phyloP scores from a whole-genome alignment of 768 basidiomycete species.

The Mycena vulgaris region DNA sequence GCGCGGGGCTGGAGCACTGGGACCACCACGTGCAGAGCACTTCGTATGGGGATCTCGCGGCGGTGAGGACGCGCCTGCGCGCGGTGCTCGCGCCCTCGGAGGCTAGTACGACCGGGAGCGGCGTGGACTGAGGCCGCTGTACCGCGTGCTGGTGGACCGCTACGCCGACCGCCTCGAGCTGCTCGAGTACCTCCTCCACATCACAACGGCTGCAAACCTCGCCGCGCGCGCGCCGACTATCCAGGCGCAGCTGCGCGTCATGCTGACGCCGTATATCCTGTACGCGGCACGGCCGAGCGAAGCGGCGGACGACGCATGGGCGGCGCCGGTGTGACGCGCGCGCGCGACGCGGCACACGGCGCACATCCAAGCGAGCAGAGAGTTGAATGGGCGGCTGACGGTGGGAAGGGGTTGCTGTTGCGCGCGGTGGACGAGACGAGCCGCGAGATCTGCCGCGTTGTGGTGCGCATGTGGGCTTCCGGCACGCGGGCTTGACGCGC shows the following conservation, averaged over 20 bases:
- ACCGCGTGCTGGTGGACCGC: constrained; percentile 49
- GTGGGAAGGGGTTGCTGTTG: constrained; percentile 48
- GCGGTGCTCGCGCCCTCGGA: constrained; percentile 17
- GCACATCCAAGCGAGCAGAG: background rate
- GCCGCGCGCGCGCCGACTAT: background rate
- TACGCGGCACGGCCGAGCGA: background rate
- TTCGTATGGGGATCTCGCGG: constrained; percentile 41
- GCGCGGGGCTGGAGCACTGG: constrained; percentile 45
- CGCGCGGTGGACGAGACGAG: constrained; percentile 33
- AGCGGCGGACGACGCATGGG: constrained; percentile 41
- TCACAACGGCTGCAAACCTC: background rate
- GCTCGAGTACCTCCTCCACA: constrained; percentile 38
- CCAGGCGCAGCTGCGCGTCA: constrained; percentile 30
- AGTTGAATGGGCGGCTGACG: constrained; percentile 38
- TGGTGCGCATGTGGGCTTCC: constrained; percentile 33
- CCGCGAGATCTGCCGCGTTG: constrained; percentile 30
- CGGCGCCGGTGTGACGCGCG: constrained; percentile 45
- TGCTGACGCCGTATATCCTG: constrained; percentile 31
- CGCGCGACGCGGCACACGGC: constrained; percentile 45
- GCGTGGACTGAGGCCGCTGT: constrained; percentile 51
- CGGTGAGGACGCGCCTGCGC: constrained; percentile 27
- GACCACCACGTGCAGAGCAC: constrained; percentile 49
- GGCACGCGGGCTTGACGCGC: constrained; percentile 27
- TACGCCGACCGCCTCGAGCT: constrained; percentile 51
- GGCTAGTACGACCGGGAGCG: constrained; percentile 31